Evolutionary conservation across 2,329 filamentous ascomycete species (phyloP).

Genomic region (Phyllosticta paracitricarpa): DNA sequence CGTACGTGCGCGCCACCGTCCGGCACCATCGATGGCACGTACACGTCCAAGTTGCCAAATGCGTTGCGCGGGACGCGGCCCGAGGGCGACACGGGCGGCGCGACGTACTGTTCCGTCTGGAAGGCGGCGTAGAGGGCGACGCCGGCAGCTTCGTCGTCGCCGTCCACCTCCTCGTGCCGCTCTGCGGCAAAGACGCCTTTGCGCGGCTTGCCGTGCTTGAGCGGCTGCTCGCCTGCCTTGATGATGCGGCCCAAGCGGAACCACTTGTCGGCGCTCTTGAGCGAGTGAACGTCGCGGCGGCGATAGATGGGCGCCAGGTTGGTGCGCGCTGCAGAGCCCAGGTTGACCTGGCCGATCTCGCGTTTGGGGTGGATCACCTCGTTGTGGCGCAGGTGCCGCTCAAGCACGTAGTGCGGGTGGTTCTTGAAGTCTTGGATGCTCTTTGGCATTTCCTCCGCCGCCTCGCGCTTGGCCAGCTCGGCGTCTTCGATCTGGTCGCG

Average conservation of each 20-base stretch:
- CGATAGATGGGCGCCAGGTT: conserved; percentile 72
- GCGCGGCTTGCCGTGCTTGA: conserved; percentile 52
- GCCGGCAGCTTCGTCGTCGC: conserved; percentile 31
- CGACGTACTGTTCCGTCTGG: conserved; percentile 61
- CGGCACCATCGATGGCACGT: conserved; percentile 55
- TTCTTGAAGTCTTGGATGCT: conserved; percentile 82
- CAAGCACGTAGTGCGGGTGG: conserved; percentile 65
- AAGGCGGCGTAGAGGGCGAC: conserved; percentile 48
- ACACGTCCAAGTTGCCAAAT: conserved; percentile 55
- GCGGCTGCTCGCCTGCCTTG: conserved; percentile 63
- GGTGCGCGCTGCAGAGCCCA: conserved; percentile 48
- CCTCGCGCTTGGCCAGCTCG: conserved; percentile 61
- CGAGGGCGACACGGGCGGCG: conserved; percentile 59
- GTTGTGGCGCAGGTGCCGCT: conserved; percentile 72
- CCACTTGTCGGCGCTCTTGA: conserved; percentile 78
- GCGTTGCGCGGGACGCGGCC: conserved; percentile 58
- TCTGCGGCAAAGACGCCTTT: conserved; percentile 15
- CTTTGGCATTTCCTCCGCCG: conserved; percentile 69
- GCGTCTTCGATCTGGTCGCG: conserved; percentile 77
- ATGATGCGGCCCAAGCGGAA: conserved; percentile 78
- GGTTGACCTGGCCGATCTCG: conserved; percentile 66
- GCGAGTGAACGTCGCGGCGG: conserved; percentile 66
- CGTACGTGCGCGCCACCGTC: conserved; percentile 48
- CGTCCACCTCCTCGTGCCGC: background rate
- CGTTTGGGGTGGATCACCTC: conserved; percentile 69